Evolutionary conservation across 2,329 filamentous ascomycete species (phyloP).

Genomic region (Fusarium lyarnte): DNA sequence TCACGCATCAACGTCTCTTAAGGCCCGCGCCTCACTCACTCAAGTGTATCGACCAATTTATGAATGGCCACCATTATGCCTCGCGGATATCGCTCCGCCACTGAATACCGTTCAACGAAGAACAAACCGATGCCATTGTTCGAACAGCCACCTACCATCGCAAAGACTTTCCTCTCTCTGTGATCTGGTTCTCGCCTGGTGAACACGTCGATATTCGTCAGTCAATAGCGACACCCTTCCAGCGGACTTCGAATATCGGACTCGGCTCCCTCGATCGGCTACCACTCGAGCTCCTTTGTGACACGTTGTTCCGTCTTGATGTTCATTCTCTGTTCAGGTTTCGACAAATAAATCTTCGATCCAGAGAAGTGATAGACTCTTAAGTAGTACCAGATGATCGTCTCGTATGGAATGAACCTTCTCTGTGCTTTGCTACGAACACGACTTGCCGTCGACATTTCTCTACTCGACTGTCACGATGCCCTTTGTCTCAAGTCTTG

Average conservation of each 20-base stretch:
- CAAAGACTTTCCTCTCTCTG: background rate
- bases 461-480: constrained; percentile 41
- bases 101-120: background rate
- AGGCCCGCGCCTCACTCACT: too few species aligned
- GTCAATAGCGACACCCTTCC: background rate
- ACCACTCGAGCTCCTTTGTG: constrained; percentile 2
- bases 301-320: constrained; percentile 44
- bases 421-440: constrained; percentile 48
- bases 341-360: constrained; percentile 43
- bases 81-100: background rate
- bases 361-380: constrained; percentile 43
- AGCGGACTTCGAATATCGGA: accelerated
- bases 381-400: constrained; percentile 41
- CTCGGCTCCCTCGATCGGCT: background rate
- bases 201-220: background rate
- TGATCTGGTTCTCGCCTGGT: background rate
- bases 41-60: too few species aligned
- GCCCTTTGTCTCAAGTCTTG: constrained; percentile 45
- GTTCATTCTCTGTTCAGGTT: constrained; percentile 46
- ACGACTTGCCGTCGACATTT: constrained; percentile 36
- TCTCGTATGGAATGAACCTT: constrained; percentile 44
- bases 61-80: background rate
- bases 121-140: background rate
- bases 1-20: background rate
- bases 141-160: background rate